phyloP scores from a whole-genome alignment of 2,329 filamentous ascomycete species.

The Cytospora leucostoma region DNA sequence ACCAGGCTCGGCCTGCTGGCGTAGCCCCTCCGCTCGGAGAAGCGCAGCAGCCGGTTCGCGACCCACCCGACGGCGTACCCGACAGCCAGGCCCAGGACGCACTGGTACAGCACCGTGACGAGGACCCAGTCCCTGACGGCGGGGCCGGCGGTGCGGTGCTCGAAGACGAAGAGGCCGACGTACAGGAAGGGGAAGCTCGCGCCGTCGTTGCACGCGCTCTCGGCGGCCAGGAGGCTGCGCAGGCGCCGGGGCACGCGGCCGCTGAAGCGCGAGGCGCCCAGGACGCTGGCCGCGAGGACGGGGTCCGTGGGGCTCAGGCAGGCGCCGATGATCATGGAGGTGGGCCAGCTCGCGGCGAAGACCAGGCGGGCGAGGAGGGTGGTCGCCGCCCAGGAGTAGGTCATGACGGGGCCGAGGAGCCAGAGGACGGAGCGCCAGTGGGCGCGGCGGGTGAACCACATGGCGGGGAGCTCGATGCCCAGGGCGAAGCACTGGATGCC shows the following conservation, averaged over 20 bases:
- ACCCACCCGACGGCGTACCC: conserved; percentile 66
- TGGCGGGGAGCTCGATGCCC: conserved; percentile 66
- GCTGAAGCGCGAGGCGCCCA: conserved; percentile 47
- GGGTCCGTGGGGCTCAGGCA: conserved; percentile 73
- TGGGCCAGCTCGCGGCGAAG: conserved; percentile 60
- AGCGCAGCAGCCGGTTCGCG: conserved; percentile 53
- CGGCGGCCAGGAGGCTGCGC: conserved; percentile 63
- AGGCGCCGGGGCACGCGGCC: conserved; percentile 67
- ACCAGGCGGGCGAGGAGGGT: conserved; percentile 63
- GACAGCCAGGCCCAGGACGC: conserved; percentile 64
- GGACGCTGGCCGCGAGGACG: conserved; percentile 68
- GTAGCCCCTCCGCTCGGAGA: conserved; percentile 22
- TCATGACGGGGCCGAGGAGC: conserved; percentile 68
- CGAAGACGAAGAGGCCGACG: conserved; percentile 16
- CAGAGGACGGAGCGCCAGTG: conserved; percentile 46
- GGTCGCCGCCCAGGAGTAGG: conserved; percentile 66
- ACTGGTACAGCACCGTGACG: conserved; percentile 68
- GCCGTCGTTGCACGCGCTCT: conserved; percentile 63
- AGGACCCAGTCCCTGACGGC: conserved; percentile 67
- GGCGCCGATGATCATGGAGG: conserved; percentile 65
- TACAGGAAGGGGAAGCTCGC: conserved; percentile 26
- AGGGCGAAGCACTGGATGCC: conserved; percentile 75
- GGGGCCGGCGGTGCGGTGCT: conserved; percentile 37
- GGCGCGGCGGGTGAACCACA: conserved; percentile 30
- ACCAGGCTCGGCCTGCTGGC: conserved; percentile 25